Percentiles rank a stretch among this genome's conserved stretches.
Conservation (phyloP, 306 rosid species). For the Aeschynomene evenia region DNA sequence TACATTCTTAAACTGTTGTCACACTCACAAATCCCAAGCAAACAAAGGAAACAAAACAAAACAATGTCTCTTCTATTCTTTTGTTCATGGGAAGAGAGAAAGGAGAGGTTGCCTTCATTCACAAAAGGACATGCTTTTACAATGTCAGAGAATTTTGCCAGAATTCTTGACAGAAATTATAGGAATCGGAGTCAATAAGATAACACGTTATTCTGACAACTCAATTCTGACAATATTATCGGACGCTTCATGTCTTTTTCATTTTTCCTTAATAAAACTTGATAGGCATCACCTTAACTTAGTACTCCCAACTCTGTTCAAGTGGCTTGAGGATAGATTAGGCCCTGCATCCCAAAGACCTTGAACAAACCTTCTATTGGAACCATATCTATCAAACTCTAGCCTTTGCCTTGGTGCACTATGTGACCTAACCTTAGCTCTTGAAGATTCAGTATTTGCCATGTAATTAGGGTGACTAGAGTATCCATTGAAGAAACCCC, state of each 20-base stretch:
- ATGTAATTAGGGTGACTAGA: conserved; percentile 74
- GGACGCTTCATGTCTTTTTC: too few relatives aligned
- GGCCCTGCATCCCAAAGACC: conserved; percentile 56
- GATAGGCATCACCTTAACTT: conserved; percentile 51
- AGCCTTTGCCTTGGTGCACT: conserved; percentile 92
- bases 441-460: conserved; percentile 84
- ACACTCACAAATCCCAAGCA: conserved; percentile 21
- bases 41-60: neutral
- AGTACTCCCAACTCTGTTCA: conserved; percentile 50
- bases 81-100: neutral
- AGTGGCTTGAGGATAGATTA: conserved; percentile 37
- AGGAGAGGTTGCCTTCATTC: neutral
- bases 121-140: too few relatives aligned
- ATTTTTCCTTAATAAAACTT: neutral
- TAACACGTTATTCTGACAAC: too few relatives aligned
- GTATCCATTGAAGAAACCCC: conserved; percentile 62
- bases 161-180: too few relatives aligned
- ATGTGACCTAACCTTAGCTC: conserved; percentile 88
- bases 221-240: too few relatives aligned
- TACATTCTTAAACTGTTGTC: conserved; percentile 40
- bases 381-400: conserved; percentile 63
- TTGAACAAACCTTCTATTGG: conserved; percentile 42
- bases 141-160: too few relatives aligned
- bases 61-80: neutral
- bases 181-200: too few relatives aligned